Percentiles rank a stretch among this genome's conserved stretches.
Evolutionary conservation across 2,329 filamentous ascomycete genomes (phyloP).

Genomic region (Talaromyces sp.): DNA sequence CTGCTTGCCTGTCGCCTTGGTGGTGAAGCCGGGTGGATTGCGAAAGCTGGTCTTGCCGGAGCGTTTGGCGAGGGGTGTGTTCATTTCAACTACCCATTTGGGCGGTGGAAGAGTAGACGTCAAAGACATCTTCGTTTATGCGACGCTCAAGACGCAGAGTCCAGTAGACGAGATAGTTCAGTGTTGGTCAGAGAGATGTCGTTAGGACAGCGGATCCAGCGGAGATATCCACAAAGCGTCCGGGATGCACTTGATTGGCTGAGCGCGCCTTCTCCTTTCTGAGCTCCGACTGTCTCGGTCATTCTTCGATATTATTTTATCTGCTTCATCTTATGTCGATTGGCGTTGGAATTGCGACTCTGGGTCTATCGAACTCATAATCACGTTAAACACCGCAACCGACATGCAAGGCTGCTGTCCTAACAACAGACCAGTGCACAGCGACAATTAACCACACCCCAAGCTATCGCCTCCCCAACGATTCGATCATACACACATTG

Average conservation of each 20-base stretch:
- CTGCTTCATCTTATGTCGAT: background rate
- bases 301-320: background rate
- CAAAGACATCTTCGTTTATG: constrained; percentile 20
- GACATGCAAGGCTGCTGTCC: background rate
- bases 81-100: constrained; percentile 79
- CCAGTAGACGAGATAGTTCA: background rate
- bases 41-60: constrained; percentile 65
- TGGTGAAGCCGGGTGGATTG: constrained; percentile 79
- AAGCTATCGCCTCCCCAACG: background rate
- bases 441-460: background rate
- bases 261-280: constrained; percentile 3
- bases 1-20: constrained; percentile 55
- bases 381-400: background rate
- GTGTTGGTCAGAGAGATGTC: background rate
- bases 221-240: constrained; percentile 1
- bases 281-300: constrained; percentile 2
- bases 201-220: constrained; percentile 1
- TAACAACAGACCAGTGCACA: background rate
- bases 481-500: background rate
- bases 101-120: constrained; percentile 54
- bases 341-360: background rate
- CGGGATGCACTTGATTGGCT: background rate
- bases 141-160: background rate
- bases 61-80: constrained; percentile 63
- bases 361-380: background rate